Base-by-base conservation (phyloP, 1,284 basidiomycete species). In the Flammula alnicola region DNA sequence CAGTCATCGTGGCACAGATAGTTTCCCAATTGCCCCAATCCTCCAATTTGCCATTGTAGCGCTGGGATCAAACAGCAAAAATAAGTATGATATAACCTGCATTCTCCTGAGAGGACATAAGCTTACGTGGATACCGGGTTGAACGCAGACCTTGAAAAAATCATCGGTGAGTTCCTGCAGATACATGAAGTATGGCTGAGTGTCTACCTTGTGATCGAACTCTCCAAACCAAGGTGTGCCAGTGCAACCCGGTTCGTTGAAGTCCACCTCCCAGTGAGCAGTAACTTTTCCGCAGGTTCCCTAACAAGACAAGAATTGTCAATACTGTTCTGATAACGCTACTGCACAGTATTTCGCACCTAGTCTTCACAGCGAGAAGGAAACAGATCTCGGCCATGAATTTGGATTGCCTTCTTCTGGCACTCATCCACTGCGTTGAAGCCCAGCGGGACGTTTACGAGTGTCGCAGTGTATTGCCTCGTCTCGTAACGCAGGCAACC, bases 221-320 rank as follows among this genome's bases (percentile, higher is more conserved):
- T n/a, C n/a, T n/a, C n/a, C n/a, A n/a, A n/a, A n/a, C n/a, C n/a
- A n/a, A n/a, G n/a, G n/a, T n/a, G n/a, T n/a, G n/a, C n/a, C n/a
- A n/a, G 17, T 33, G 12, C 41, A 44, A 7, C 14, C 38, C 11
- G 38, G 38, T 23, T 40, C 29, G 30, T n/a, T 33, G 3, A 32
- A 44, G 11, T 44, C 20, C 1, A 44, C 41, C 14, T 44, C 31
- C 29, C 29, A 44, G 32, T 31, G 30, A 6, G 27, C 41, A n/a
- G 10, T 31, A 7, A 20, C 30, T n/a, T 33, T 30, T 4, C 41
- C 41, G 22, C 41, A 43, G 19, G 19, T 17, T 7, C 31, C 19
- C 41, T 44, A 8, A 14, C 4, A 36, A 4, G 17, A 17, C 17
- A n/a, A 4, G 1, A 44, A 5, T 11, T 10, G 11, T 14, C 5